These are phyloP conservation scores for Endothia cerciana DNA, from an alignment of 2,329 filamentous ascomycete species.

Conservation along the genomic window DNA sequence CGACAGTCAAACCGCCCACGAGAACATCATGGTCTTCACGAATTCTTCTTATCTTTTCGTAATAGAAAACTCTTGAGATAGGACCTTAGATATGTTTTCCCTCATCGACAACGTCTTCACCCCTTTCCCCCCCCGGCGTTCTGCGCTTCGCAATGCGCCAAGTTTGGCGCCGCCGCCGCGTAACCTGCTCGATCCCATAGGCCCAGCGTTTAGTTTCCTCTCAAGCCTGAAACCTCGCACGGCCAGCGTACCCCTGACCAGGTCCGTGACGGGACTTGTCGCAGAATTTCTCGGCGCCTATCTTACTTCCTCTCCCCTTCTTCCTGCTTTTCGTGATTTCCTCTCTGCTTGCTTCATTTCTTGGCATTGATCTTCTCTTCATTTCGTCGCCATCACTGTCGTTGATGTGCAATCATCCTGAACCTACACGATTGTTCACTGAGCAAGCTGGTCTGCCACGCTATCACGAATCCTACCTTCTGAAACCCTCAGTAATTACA, in stretches of 20 bases:
- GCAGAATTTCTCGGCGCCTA: constrained; percentile 19
- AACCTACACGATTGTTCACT: background rate
- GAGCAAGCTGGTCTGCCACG: constrained; percentile 17
- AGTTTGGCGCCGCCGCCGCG: background rate
- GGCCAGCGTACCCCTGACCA: constrained; percentile 22
- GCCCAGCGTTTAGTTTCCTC: constrained; percentile 20
- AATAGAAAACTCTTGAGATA: background rate
- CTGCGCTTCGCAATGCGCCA: background rate
- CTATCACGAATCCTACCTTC: background rate
- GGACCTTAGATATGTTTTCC: background rate
- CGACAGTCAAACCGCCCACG: no score
- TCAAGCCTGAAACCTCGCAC: constrained; percentile 26
- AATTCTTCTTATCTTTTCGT: background rate
- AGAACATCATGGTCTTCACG: background rate
- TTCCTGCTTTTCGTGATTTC: background rate
- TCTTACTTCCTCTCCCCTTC: constrained; percentile 11
- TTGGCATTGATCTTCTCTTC: constrained; percentile 7
- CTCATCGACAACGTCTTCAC: background rate
- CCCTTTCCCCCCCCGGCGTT: background rate
- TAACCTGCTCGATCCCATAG: constrained; percentile 14
- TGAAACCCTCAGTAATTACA: background rate
- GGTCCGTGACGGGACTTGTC: constrained; percentile 24
- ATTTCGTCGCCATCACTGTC: background rate
- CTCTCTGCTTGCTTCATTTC: background rate
- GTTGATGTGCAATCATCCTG: constrained; percentile 10